phyloP scores from a whole-genome alignment of 306 rosid genomes.

The Cucumis melo region DNA sequence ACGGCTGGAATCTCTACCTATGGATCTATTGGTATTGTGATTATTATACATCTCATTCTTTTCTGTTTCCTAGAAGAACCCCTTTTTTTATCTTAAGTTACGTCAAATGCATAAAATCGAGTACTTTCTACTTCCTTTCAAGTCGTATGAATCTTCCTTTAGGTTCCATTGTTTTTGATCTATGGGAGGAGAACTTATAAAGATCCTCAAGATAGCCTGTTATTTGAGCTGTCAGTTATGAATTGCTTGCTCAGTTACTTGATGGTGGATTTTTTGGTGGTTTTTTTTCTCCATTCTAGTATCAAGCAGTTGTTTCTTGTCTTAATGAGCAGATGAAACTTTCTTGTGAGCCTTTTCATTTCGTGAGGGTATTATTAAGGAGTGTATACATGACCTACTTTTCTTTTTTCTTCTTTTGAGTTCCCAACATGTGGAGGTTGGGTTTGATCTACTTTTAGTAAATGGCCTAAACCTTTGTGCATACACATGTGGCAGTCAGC shows the following conservation, averaged over 20 bases:
- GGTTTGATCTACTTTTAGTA: neutral
- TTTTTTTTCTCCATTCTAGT: neutral
- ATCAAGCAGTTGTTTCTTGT: neutral
- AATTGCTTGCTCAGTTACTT: neutral
- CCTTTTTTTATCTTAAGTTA: neutral
- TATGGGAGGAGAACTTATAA: neutral
- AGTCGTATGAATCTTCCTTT: neutral
- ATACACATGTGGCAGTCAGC: neutral
- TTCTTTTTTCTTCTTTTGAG: too few relatives aligned
- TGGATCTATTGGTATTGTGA: slow-evolving; percentile 61
- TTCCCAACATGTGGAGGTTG: too few relatives aligned
- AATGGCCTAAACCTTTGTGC: neutral
- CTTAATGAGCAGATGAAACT: neutral
- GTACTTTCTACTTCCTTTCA: neutral
- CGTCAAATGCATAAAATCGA: neutral
- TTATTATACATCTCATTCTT: neutral
- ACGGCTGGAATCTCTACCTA: slow-evolving; percentile 69
- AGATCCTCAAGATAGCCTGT: neutral
- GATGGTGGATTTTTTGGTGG: neutral
- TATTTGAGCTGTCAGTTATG: neutral
- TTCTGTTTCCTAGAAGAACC: neutral
- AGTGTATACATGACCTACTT: neutral
- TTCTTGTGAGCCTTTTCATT: neutral
- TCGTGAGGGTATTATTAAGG: neutral
- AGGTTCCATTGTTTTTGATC: neutral